Conservation (phyloP, 164 flowering plant species). For the Kalanchoe fedtschenkoi region DNA sequence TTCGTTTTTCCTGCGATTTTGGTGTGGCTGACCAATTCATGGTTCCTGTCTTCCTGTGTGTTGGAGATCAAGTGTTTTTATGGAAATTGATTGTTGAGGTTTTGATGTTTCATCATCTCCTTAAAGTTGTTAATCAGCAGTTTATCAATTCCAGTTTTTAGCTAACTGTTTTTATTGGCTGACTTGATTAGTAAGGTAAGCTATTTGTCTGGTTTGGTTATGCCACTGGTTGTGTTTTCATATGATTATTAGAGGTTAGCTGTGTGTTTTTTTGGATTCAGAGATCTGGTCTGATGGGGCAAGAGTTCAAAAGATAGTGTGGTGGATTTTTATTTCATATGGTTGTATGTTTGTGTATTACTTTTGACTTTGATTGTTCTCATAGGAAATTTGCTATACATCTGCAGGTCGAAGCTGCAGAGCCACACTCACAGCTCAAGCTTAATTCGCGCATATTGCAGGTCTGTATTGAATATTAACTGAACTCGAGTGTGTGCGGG, state of each 20-base stretch:
- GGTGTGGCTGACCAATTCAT: not conserved
- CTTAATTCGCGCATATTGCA: slow-evolving; percentile 18
- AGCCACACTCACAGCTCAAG: slow-evolving; percentile 5
- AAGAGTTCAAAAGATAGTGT: too few relatives aligned
- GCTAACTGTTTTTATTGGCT: too few relatives aligned
- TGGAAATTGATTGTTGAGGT: not conserved
- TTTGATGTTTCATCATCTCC: not conserved
- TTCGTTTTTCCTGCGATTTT: not conserved
- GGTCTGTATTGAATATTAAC: slow-evolving; percentile 8
- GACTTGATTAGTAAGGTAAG: too few relatives aligned
- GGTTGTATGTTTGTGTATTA: too few relatives aligned
- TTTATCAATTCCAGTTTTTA: too few relatives aligned
- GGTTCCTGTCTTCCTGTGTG: not conserved
- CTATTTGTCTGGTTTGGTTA: not conserved
- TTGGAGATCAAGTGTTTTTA: not conserved
- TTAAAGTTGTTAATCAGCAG: not conserved
- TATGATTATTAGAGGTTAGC: too few relatives aligned
- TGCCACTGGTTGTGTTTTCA: too few relatives aligned
- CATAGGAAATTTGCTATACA: not conserved
- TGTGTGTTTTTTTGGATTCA: too few relatives aligned
- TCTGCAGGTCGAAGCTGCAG: slow-evolving; percentile 9
- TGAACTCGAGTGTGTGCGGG: not conserved
- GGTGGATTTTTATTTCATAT: too few relatives aligned
- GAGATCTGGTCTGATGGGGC: not conserved
- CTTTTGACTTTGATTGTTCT: too few relatives aligned